Conservation (phyloP, 2,329 filamentous ascomycete genomes). For the Nemania diffusa region DNA sequence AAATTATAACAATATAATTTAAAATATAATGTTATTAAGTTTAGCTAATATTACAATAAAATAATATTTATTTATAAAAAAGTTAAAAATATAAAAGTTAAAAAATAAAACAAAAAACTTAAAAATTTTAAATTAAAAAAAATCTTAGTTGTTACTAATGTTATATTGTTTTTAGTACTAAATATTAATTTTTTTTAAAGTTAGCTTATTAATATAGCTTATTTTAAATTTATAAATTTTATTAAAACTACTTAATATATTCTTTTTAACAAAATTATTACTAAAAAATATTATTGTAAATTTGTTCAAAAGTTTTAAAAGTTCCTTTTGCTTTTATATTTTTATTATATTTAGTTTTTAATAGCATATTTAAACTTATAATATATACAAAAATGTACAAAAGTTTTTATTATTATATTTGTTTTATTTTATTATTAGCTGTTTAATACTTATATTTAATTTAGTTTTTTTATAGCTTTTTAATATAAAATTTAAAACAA, state of each 20-base stretch:
- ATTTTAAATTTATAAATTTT: slow-evolving; percentile 1
- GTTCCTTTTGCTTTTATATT: not conserved
- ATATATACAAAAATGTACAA: not conserved
- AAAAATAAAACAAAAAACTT: not conserved
- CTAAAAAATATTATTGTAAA: not conserved
- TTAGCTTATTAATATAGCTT: not conserved
- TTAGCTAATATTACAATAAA: not conserved
- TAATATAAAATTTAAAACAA: not conserved
- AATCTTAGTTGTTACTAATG: not conserved
- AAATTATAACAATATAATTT: not conserved
- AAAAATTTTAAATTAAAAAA: not conserved
- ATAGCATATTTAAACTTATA: slow-evolving; percentile 1
- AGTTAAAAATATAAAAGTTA: not conserved
- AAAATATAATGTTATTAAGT: slow-evolving; percentile 1
- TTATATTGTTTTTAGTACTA: not conserved
- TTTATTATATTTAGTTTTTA: not conserved
- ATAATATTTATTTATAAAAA: slow-evolving; percentile 8
- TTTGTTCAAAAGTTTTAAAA: slow-evolving; percentile 3
- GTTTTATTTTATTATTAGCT: not conserved
- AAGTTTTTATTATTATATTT: not conserved
- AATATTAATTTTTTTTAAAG: not conserved
- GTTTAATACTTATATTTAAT: not conserved
- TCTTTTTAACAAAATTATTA: not conserved
- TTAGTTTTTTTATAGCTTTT: not conserved
- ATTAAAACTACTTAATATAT: not conserved